Conservation (phyloP, 1,284 basidiomycete genomes). For the Pseudozyma tsukubaensis region DNA sequence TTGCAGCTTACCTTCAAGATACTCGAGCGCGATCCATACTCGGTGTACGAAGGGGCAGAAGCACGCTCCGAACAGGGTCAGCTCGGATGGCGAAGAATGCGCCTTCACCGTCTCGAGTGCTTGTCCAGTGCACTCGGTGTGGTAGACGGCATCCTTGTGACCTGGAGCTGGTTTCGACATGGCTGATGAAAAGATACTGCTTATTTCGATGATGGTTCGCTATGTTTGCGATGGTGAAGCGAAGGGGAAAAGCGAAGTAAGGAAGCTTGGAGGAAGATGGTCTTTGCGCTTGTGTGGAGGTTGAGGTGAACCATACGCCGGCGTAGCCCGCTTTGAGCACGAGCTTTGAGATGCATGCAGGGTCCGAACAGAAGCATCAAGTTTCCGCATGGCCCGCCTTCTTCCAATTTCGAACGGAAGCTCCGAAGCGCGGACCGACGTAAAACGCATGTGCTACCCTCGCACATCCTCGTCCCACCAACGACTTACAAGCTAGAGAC, state of each 20-base stretch:
- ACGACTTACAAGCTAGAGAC: neutral
- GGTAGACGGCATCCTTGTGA: conserved; percentile 49
- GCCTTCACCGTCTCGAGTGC: conserved; percentile 74
- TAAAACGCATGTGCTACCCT: no score
- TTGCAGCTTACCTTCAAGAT: conserved; percentile 35
- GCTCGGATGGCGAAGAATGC: conserved; percentile 69
- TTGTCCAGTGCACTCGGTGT: conserved; percentile 72
- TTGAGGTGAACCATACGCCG: neutral
- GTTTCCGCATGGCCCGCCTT: neutral
- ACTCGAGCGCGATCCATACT: conserved; percentile 78
- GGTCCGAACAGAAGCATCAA: conserved; percentile 9
- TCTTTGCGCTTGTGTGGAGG: neutral
- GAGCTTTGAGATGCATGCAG: conserved; percentile 15
- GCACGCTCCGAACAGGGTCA: conserved; percentile 77
- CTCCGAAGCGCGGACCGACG: neutral
- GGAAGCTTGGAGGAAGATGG: neutral
- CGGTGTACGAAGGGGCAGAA: conserved; percentile 79
- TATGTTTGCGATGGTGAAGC: no score
- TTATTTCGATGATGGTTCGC: no score
- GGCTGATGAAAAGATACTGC: no score
- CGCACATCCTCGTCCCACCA: neutral
- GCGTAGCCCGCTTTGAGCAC: neutral
- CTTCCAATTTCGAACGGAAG: neutral
- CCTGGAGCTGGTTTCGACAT: conserved; percentile 49
- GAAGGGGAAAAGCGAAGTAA: neutral